These are phyloP conservation scores for Penicillium sp. DNA, from an alignment of 2,329 filamentous ascomycete species.

Conservation along the genomic window DNA sequence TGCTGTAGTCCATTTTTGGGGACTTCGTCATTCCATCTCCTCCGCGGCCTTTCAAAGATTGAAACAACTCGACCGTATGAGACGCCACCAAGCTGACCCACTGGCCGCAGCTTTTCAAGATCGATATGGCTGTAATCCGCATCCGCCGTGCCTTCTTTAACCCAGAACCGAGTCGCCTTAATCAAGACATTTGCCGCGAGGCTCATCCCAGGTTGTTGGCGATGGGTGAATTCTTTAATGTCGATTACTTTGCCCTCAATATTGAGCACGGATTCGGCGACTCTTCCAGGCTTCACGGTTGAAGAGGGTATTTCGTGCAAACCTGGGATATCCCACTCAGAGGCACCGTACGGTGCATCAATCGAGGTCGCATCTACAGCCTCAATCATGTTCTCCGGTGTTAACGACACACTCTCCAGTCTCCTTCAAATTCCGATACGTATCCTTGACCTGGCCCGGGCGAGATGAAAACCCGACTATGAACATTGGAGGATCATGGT, in stretches of 20 bases:
- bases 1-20: conserved; percentile 18
- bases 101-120: conserved; percentile 69
- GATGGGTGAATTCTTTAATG: conserved; percentile 70
- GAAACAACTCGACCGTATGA: conserved; percentile 69
- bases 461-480: conserved; percentile 60
- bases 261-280: conserved; percentile 75
- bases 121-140: conserved; percentile 70
- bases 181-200: conserved; percentile 69
- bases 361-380: conserved; percentile 75
- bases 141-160: conserved; percentile 76
- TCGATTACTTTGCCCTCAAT: conserved; percentile 75
- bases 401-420: conserved; percentile 77
- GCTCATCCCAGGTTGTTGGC: conserved; percentile 65
- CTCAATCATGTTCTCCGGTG: conserved; percentile 80
- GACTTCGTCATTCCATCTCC: conserved; percentile 20
- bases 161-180: conserved; percentile 83
- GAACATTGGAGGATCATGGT: conserved; percentile 81
- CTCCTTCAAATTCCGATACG: conserved; percentile 67
- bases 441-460: conserved; percentile 66
- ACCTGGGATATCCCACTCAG: conserved; percentile 77
- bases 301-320: conserved; percentile 64
- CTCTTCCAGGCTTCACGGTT: conserved; percentile 66
- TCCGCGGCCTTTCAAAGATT: conserved; percentile 64
- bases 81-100: conserved; percentile 79
- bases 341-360: conserved; percentile 70